Conservation (phyloP, 2,329 filamentous ascomycete genomes). For the Didymella exigua region DNA sequence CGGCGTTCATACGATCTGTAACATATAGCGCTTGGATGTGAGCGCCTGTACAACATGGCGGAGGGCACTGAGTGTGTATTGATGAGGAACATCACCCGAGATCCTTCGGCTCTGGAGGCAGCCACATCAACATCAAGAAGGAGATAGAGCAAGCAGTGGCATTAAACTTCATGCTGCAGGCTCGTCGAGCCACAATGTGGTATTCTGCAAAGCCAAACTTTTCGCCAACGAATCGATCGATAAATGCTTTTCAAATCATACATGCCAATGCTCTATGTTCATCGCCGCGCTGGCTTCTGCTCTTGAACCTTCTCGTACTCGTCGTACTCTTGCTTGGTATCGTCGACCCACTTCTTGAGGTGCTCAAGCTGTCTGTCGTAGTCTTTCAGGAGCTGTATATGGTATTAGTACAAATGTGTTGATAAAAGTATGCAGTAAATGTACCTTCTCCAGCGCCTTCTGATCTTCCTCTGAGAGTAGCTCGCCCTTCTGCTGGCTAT, state of each 20-base stretch:
- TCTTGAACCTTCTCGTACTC: conserved; percentile 56
- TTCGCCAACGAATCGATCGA: conserved; percentile 22
- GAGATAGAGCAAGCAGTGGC: conserved; percentile 2
- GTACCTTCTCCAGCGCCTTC: conserved; percentile 74
- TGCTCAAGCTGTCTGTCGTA: conserved; percentile 80
- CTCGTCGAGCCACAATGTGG: conserved; percentile 8
- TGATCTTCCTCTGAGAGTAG: conserved; percentile 72
- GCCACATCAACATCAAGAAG: background rate
- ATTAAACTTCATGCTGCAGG: conserved; percentile 9
- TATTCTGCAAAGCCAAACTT: conserved; percentile 25
- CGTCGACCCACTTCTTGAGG: conserved; percentile 69
- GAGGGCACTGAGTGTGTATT: background rate
- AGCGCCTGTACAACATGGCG: conserved; percentile 15
- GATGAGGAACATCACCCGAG: background rate
- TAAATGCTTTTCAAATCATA: conserved; percentile 20
- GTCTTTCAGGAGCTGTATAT: conserved; percentile 72
- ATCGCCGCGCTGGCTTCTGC: conserved; percentile 33
- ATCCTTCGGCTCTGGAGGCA: background rate
- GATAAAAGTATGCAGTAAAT: conserved; percentile 24
- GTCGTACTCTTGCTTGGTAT: conserved; percentile 64
- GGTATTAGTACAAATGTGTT: background rate
- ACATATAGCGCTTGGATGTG: conserved; percentile 5
- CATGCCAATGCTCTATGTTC: conserved; percentile 15
- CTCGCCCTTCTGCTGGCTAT: conserved; percentile 53
- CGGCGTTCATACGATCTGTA: conserved; percentile 11